Evolutionary conservation across 768 basidiomycete genomes (phyloP), one percentile per base, ranked within the genome.

Genomic region (Collybia sp.): DNA sequence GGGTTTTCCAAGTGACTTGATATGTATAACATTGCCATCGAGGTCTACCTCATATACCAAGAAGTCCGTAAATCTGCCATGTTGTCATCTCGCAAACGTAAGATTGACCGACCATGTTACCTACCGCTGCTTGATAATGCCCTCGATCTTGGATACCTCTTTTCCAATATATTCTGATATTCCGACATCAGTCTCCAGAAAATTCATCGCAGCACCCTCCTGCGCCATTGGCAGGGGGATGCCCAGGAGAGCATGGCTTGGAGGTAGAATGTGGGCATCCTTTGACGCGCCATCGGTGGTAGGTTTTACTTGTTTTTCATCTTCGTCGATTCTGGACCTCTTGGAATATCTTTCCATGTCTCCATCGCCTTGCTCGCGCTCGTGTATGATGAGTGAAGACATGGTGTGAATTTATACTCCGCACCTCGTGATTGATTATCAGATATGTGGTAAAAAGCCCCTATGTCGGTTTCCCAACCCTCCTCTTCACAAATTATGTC

Each of bases 101-200:
- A 25, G 25, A 4, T 25, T 25, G 45, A 33, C n/a, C 42, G 39
- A 11, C 35, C 30, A 15, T n/a, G n/a, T n/a, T n/a, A 59, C 77
- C 50, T 47, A 93, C 94, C 95, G 76, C 69, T 98, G 95, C 67
- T 98, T 98, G 64, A 98, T 97, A 58, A 98, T 95, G 4, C 91
- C 95, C 43, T 84, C 77, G 52, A 98, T 82, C 58, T 79, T 79
- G 3, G 83, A 75, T 17, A 87, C 76, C 48, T 79, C 79, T 10
- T 72, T 72, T 15, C 79, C 78, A 52, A 93, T 77, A 62, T 93
- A 95, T 60, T 91, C 85, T 4, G 88, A 86, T 35, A 97, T 94
- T 2, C 93, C 93, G 30, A 96, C 93, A 60, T 95, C 84, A 5
- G 75, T 72, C 61, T 96, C 93, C 51, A 82, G 59, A 44, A 83